phyloP scores from a whole-genome alignment of 2,329 filamentous ascomycete genomes.

The Ceratocystis lukuohia region DNA sequence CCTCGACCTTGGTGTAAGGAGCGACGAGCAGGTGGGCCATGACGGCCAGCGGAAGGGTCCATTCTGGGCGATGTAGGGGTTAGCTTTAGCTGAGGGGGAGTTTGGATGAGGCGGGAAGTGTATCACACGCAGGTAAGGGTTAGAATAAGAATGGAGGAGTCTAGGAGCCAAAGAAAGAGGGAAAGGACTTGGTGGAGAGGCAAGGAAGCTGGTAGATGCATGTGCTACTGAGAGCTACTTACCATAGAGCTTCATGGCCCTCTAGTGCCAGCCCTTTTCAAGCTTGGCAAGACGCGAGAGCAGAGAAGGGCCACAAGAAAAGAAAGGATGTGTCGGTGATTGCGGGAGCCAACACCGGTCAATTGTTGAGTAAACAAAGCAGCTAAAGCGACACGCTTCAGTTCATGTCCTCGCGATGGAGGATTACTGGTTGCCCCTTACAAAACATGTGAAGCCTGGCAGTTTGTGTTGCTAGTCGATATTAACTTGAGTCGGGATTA shows the following conservation, averaged over 20 bases:
- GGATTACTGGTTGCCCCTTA: background rate
- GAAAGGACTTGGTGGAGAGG: background rate
- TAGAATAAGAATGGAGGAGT: no score
- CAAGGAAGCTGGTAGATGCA: no score
- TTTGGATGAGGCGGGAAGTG: conserved; percentile 20
- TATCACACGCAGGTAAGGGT: conserved; percentile 19
- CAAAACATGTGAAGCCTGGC: background rate
- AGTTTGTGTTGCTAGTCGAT: background rate
- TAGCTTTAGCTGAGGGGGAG: conserved; percentile 3
- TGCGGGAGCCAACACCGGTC: background rate
- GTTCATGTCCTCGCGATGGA: background rate
- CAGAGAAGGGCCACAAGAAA: background rate
- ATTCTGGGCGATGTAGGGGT: conserved; percentile 24
- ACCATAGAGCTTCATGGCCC: conserved; percentile 17
- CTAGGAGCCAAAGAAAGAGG: background rate
- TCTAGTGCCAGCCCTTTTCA: background rate
- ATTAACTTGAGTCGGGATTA: no score
- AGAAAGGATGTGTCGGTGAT: background rate
- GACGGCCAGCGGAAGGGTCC: conserved; percentile 50
- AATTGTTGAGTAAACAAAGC: background rate
- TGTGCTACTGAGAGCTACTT: background rate
- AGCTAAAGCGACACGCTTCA: background rate
- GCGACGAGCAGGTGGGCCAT: conserved; percentile 57
- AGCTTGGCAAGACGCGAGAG: no score
- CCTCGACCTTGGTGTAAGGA: conserved; percentile 94